Percentiles rank a stretch among this genome's conserved stretches.
phyloP scores from a whole-genome alignment of 1,284 basidiomycete genomes.

The Singerocomus inundabilis region DNA sequence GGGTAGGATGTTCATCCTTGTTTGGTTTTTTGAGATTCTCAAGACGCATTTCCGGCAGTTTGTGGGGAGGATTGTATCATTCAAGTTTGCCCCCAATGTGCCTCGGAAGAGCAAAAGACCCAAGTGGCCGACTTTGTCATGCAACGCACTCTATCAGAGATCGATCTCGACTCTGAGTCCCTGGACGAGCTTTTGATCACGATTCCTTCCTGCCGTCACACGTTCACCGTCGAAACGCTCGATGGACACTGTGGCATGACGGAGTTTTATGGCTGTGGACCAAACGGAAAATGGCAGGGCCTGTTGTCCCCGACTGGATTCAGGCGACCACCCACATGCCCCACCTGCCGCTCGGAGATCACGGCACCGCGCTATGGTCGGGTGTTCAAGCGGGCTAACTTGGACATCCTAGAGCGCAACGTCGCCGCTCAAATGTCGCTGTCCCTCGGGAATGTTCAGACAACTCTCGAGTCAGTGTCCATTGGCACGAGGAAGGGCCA shows the following conservation, averaged over 20 bases:
- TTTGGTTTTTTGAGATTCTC: neutral
- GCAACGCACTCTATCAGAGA: conserved; percentile 49
- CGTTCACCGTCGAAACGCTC: conserved; percentile 71
- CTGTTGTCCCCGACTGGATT: conserved; percentile 44
- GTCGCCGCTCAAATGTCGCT: conserved; percentile 52
- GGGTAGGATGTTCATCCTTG: conserved; percentile 37
- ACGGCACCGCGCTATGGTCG: conserved; percentile 57
- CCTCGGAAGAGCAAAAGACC: conserved; percentile 37
- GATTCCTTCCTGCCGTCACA: conserved; percentile 57
- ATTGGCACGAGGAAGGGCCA: conserved; percentile 15
- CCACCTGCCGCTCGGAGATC: conserved; percentile 52
- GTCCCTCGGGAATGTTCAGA: conserved; percentile 36
- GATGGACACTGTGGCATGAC: conserved; percentile 57
- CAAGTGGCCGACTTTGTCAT: conserved; percentile 61
- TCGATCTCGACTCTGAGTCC: conserved; percentile 41
- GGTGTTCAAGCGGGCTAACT: conserved; percentile 55
- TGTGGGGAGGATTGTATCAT: conserved; percentile 64
- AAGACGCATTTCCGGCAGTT: conserved; percentile 39
- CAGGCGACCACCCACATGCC: conserved; percentile 51
- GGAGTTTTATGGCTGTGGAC: conserved; percentile 47
- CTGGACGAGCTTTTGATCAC: conserved; percentile 60
- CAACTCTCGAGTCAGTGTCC: conserved; percentile 29
- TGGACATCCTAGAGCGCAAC: conserved; percentile 65
- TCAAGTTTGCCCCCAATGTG: conserved; percentile 58
- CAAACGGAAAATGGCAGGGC: conserved; percentile 41